A percentile compares a stretch with the other conserved stretches of the same genome.
phyloP scores from a whole-genome alignment of 1,284 basidiomycete species.

The Prillingera fragicola region DNA sequence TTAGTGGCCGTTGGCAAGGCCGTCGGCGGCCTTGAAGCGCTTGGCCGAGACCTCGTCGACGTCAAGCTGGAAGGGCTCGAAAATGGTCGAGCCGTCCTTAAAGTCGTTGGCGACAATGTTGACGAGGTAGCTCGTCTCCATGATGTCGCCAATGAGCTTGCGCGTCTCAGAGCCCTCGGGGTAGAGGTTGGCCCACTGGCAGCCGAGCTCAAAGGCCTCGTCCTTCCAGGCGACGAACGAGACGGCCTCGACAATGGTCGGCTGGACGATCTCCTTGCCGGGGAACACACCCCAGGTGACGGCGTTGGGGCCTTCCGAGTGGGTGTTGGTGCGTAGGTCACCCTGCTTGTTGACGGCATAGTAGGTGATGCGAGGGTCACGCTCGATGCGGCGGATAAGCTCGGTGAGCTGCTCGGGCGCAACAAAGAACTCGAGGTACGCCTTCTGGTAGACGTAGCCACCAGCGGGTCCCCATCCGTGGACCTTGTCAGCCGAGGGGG shows the following conservation, averaged over 20 bases:
- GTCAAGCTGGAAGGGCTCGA: slow-evolving; percentile 65
- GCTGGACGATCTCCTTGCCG: slow-evolving; percentile 94
- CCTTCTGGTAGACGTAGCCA: slow-evolving; percentile 97
- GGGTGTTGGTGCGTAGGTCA: slow-evolving; percentile 90
- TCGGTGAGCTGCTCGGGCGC: slow-evolving; percentile 65
- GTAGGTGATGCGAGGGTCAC: slow-evolving; percentile 87
- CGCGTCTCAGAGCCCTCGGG: slow-evolving; percentile 69
- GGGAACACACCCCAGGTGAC: slow-evolving; percentile 99
- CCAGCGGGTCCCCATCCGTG: slow-evolving; percentile 88
- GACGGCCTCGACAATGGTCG: slow-evolving; percentile 91
- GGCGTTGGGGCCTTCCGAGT: slow-evolving; percentile 91
- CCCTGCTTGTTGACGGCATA: slow-evolving; percentile 71
- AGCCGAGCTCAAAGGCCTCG: slow-evolving; percentile 92
- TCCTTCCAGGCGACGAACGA: slow-evolving; percentile 56
- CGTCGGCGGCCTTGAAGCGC: slow-evolving; percentile 16
- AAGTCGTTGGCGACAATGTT: slow-evolving; percentile 98
- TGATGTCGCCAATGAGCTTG: slow-evolving; percentile 68
- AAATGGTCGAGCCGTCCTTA: slow-evolving; percentile 76
- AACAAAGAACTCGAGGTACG: slow-evolving; percentile 96
- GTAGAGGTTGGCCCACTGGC: slow-evolving; percentile 89
- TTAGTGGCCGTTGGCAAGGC: slow-evolving; percentile 12
- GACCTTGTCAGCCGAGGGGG: slow-evolving; percentile 71
- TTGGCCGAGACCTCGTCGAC: too few species aligned
- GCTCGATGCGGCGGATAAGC: slow-evolving; percentile 78
- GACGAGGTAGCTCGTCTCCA: slow-evolving; percentile 81